phyloP scores from a whole-genome alignment of 371 early-diverging fungal genomes.

The Capniomyces stellatus region DNA sequence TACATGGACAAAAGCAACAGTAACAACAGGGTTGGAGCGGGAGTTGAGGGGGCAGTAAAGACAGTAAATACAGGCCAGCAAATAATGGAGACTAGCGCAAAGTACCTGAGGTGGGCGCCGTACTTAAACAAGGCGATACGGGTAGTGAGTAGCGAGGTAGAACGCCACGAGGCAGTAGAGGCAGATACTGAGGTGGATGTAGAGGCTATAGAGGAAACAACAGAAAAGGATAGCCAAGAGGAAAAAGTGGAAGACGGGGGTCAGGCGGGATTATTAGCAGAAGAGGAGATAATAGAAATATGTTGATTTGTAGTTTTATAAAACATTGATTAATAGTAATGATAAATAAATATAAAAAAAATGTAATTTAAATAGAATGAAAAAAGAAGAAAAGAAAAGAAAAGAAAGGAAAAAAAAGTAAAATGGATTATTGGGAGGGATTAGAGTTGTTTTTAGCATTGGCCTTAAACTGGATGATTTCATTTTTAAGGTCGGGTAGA shows the following conservation, averaged over 20 bases:
- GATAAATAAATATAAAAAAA: background rate
- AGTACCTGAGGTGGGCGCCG: too few relatives aligned
- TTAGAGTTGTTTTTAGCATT: background rate
- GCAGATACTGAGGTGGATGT: too few relatives aligned
- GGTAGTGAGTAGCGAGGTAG: too few relatives aligned
- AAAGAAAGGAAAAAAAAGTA: background rate
- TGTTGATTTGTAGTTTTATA: too few relatives aligned
- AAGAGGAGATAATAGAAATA: too few relatives aligned
- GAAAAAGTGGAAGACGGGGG: too few relatives aligned
- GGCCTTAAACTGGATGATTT: slow-evolving; percentile 20
- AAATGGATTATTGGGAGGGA: background rate
- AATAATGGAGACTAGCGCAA: background rate
- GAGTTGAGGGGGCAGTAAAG: background rate
- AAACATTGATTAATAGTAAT: background rate
- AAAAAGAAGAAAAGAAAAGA: slow-evolving; percentile 1
- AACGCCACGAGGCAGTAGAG: too few relatives aligned
- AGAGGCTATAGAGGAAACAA: too few relatives aligned
- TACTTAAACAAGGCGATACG: too few relatives aligned
- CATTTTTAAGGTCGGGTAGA: slow-evolving; percentile 35
- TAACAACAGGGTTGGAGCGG: background rate
- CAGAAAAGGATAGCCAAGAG: too few relatives aligned
- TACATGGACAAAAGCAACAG: slow-evolving; percentile 5
- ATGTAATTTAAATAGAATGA: background rate
- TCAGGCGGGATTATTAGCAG: too few relatives aligned
- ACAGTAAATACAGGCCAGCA: background rate